Conservation (phyloP, 2,329 filamentous ascomycete species). For the Gliomastix tumulicola region DNA sequence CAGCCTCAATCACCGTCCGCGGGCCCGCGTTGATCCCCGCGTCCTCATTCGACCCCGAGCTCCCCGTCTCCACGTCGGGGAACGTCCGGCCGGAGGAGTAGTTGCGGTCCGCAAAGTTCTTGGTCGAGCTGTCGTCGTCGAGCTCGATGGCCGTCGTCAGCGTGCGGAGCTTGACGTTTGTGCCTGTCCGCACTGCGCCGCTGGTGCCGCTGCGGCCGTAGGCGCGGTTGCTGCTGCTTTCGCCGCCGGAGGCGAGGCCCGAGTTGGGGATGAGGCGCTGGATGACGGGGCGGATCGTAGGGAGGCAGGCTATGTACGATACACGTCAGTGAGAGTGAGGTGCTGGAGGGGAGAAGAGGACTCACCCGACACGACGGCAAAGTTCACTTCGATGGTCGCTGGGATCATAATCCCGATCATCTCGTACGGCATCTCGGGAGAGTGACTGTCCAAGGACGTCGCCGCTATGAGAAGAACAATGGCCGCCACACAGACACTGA, state of each 20-base stretch:
- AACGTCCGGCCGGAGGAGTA: constrained; percentile 1
- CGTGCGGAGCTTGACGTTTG: not conserved
- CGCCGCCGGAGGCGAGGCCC: not conserved
- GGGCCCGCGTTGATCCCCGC: no score
- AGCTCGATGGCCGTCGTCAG: constrained; percentile 1
- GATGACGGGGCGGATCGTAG: no score
- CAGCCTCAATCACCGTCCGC: no score
- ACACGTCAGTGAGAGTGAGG: no score
- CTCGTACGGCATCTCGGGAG: not conserved
- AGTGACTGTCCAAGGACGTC: not conserved
- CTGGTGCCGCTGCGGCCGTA: not conserved
- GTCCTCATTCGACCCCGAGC: not conserved
- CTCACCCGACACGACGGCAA: constrained; percentile 3
- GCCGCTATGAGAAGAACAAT: constrained; percentile 2
- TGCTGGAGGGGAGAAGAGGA: no score
- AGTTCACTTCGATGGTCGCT: constrained; percentile 3
- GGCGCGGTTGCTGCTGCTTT: not conserved
- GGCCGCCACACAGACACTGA: constrained; percentile 3
- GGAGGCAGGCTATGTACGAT: no score
- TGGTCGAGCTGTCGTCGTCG: constrained; percentile 1
- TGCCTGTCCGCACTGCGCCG: not conserved
- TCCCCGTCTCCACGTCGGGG: not conserved
- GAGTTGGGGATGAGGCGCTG: no score
- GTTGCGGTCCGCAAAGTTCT: constrained; percentile 2
- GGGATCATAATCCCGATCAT: constrained; percentile 1